Evolutionary conservation across 371 early-diverging fungal genomes (phyloP).

Genomic region (Mucor indicus): DNA sequence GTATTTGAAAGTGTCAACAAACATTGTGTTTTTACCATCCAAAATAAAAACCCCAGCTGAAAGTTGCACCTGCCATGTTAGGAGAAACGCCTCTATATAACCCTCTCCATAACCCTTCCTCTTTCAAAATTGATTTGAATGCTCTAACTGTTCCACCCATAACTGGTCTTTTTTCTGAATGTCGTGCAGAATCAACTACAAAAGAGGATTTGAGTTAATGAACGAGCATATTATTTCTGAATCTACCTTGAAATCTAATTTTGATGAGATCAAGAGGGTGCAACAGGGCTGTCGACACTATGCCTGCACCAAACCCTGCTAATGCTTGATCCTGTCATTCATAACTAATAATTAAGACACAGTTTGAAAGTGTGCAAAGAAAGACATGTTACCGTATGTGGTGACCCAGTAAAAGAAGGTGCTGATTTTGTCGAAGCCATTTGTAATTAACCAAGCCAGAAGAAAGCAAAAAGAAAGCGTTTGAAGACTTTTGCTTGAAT

Average conservation of each 20-base stretch:
- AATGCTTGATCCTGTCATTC: conserved; percentile 77
- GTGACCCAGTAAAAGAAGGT: conserved; percentile 21
- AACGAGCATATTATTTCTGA: no score
- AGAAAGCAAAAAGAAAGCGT: no score
- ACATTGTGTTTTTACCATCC: conserved; percentile 61
- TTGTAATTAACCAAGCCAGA: no score
- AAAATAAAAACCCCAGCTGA: conserved; percentile 96
- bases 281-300: conserved; percentile 75
- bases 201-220: neutral
- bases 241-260: conserved; percentile 82
- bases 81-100: conserved; percentile 90
- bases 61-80: conserved; percentile 89
- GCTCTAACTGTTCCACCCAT: conserved; percentile 72
- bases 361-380: neutral
- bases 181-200: conserved; percentile 50
- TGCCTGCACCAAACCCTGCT: conserved; percentile 87
- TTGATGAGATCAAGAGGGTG: conserved; percentile 95
- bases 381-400: conserved; percentile 13
- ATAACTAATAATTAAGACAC: neutral
- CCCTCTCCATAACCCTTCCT: conserved; percentile 63
- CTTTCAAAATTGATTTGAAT: conserved; percentile 51
- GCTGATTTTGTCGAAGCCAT: neutral
- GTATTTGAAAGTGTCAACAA: neutral
- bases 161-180: conserved; percentile 37
- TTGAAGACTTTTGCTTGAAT: no score